These are phyloP conservation scores for Euphrasia confusa DNA, from an alignment of 257 asterid species.

Conservation along the genomic window DNA sequence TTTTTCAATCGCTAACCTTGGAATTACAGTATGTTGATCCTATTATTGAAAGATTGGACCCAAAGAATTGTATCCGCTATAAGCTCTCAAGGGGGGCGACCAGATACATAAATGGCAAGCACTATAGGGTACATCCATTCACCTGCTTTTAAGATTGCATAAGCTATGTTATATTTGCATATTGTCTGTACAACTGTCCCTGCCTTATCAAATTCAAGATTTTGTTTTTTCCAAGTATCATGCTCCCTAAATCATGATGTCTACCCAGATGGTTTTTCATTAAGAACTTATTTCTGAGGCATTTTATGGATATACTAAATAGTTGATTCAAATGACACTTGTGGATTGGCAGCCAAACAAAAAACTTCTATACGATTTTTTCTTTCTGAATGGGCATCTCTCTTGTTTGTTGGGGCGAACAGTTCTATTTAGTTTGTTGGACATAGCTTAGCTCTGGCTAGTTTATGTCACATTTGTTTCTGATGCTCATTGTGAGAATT, in stretches of 20 bases:
- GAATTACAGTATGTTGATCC: slow-evolving; percentile 80
- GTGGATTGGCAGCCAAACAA: slow-evolving; percentile 1
- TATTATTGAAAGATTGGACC: slow-evolving; percentile 66
- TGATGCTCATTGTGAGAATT: slow-evolving; percentile 9
- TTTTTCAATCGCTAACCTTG: slow-evolving; percentile 13
- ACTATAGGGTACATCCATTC: slow-evolving; percentile 60
- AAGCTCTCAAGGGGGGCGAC: slow-evolving; percentile 74
- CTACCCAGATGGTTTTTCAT: background rate
- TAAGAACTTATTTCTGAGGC: background rate
- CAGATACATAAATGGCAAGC: slow-evolving; percentile 71
- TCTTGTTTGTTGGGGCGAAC: slow-evolving; percentile 7
- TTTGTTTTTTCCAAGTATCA: background rate
- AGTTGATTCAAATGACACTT: background rate
- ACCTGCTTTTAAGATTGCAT: slow-evolving; percentile 17
- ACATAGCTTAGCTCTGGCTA: slow-evolving; percentile 9
- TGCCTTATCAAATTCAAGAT: slow-evolving; percentile 9
- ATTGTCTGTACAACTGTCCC: background rate
- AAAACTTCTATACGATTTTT: slow-evolving; percentile 1
- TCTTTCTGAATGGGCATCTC: background rate
- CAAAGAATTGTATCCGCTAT: slow-evolving; percentile 61
- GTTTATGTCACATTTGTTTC: background rate
- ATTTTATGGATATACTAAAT: slow-evolving; percentile 4
- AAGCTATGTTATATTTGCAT: slow-evolving; percentile 3
- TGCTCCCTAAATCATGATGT: slow-evolving; percentile 2
- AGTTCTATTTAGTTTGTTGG: background rate